Percentiles rank a stretch among this genome's conserved stretches.
Conservation (phyloP, 768 basidiomycete genomes). For the Naganishia randhawae region DNA sequence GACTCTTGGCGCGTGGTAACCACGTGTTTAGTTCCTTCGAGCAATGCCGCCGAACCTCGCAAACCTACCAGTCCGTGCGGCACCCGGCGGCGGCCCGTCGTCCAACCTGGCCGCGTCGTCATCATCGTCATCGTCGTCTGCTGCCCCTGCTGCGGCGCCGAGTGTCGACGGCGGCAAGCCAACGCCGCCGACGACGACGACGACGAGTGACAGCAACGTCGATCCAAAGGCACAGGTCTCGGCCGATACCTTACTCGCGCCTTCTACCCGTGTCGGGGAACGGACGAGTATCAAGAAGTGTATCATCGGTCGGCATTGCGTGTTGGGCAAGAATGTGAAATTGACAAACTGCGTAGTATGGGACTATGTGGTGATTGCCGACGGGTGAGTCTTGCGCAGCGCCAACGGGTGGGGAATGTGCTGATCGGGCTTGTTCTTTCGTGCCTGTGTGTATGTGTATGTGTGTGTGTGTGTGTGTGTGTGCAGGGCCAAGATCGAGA, state of each 20-base stretch:
- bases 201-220: conserved; percentile 58
- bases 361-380: conserved; percentile 82
- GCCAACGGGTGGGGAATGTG: not conserved
- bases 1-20: not conserved
- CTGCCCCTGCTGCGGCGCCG: too few species aligned
- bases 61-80: conserved; percentile 5
- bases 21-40: conserved; percentile 35
- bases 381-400: conserved; percentile 54
- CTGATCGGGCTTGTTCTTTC: too few species aligned
- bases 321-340: conserved; percentile 78
- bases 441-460: too few species aligned
- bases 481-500: conserved; percentile 48
- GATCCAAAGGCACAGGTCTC: conserved; percentile 81
- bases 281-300: conserved; percentile 74
- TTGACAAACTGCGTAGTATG: conserved; percentile 76
- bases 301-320: conserved; percentile 74
- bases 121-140: too few species aligned
- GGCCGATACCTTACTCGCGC: conserved; percentile 72
- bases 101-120: too few species aligned
- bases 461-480: too few species aligned
- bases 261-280: conserved; percentile 77
- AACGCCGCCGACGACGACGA: too few species aligned
- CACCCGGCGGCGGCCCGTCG: too few species aligned
- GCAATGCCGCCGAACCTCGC: conserved; percentile 28
- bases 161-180: conserved; percentile 11